Base-by-base conservation (phyloP, 108 stramenopile genomes). In the Cyclotella baltica region DNA sequence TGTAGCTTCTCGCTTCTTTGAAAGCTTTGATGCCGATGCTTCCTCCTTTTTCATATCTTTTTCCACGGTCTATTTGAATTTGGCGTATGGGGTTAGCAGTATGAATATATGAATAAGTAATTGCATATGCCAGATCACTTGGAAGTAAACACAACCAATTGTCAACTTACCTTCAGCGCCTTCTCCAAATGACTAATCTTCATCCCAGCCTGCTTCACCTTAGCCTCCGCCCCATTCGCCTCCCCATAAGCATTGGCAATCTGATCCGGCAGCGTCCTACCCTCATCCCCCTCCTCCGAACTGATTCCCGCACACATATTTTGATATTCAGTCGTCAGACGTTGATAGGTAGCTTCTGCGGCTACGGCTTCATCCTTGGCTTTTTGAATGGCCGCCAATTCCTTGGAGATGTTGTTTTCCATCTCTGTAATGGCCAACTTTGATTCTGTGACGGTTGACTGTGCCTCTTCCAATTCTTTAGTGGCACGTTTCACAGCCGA, bases 161-260 rank as follows among this genome's bases (percentile, higher is more conserved):
- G 27, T 28, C 35, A 35, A 72, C 89, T 76, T 77, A 93, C 92
- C 85, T 88, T 78, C 40, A 93, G 46, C 23, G 92, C 79, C 62
- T 93, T 93, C 23, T 71, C 76, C 34, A 96, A 82, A 78, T 98
- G 98, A 20, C 87, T 82, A 64, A 97, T 92, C 77, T 96, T 96
- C 95, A 97, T 95, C 61, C 86, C 73, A 22, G 92, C 89, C 85
- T 97, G 98, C 72, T 91, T 93, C 18, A 85, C 92, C 82, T 92
- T 93, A 4, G 96, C 88, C 58, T 90, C 96, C 11, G 96, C 94
- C 55, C 86, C 92, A 75, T 96, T 97, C 53, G 94, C 94, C 58
- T 95, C 94, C 43, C 80, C 86, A 61, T 91, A 90, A 30, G 94
- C 96, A 50, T 89, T 87, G 35, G 88, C 86, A 50, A 97, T 95